These are phyloP conservation scores for Podospora comata DNA, from an alignment of 495 filamentous ascomycete species.

Conservation along the genomic window DNA sequence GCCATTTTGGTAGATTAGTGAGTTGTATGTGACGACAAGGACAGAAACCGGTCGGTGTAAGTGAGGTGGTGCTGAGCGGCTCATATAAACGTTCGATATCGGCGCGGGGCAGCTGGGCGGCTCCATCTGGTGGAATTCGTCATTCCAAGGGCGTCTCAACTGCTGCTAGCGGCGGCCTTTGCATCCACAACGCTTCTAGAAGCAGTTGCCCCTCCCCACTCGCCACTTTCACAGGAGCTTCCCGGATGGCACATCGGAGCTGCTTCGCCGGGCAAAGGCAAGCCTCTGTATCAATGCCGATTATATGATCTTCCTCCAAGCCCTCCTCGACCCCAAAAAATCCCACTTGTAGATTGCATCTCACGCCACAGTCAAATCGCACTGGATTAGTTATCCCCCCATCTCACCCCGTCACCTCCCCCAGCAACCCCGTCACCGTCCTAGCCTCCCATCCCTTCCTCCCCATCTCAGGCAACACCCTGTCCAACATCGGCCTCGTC, in stretches of 20 bases:
- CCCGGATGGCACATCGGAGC: not conserved
- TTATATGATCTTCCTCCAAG: not conserved
- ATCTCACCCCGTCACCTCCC: conserved; percentile 28
- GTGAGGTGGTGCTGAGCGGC: not conserved
- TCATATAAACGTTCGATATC: conserved; percentile 13
- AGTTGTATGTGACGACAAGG: not conserved
- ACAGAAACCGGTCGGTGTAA: not conserved
- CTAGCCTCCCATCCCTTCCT: conserved; percentile 64
- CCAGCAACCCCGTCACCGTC: conserved; percentile 62
- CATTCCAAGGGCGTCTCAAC: conserved; percentile 22
- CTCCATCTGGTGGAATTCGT: conserved; percentile 20
- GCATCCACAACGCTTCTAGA: conserved; percentile 5
- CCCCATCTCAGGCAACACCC: conserved; percentile 66
- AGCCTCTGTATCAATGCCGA: not conserved
- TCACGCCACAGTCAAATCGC: too few species aligned
- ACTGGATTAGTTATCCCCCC: not conserved
- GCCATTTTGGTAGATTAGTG: not conserved
- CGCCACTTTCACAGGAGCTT: not conserved
- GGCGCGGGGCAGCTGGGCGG: conserved; percentile 15
- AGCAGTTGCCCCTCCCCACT: not conserved
- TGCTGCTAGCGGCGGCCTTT: conserved; percentile 1
- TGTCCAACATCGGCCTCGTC: conserved; percentile 71
- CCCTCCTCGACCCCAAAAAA: too few species aligned
- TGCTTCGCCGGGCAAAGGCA: not conserved
- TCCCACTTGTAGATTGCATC: not conserved